Percentiles rank a stretch among this genome's conserved stretches.
Evolutionary conservation across 2,329 filamentous ascomycete species (phyloP).

Genomic region (Atkinsonella hypoxylon): DNA sequence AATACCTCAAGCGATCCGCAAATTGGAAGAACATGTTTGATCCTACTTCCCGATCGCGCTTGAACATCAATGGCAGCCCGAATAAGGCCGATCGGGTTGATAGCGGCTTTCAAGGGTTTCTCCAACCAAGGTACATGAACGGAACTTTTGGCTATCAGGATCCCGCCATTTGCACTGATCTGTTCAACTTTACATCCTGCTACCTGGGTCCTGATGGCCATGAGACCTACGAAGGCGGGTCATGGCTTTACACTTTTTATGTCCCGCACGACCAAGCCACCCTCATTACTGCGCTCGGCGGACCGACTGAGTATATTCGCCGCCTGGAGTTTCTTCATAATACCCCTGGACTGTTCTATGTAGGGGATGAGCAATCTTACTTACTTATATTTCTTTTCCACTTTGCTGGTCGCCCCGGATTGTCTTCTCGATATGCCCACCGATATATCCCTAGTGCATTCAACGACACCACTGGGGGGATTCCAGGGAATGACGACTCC

Average conservation of each 20-base stretch:
- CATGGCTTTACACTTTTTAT: conserved; percentile 61
- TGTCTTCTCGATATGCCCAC: conserved; percentile 42
- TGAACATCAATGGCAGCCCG: conserved; percentile 4
- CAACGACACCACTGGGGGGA: conserved; percentile 49
- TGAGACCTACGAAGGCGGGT: conserved; percentile 54
- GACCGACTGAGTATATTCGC: conserved; percentile 40
- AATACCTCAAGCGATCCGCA: conserved; percentile 47
- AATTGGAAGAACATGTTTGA: conserved; percentile 63
- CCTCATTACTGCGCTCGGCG: conserved; percentile 45
- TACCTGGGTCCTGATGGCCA: conserved; percentile 16
- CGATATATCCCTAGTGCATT: conserved; percentile 57
- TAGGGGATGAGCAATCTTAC: conserved; percentile 50
- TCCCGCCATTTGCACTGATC: conserved; percentile 29
- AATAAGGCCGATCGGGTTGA: not conserved
- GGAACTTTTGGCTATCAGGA: conserved; percentile 57
- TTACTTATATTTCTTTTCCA: conserved; percentile 46
- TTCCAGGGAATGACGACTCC: conserved; percentile 41
- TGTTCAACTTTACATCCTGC: conserved; percentile 33
- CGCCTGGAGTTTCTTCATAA: conserved; percentile 55
- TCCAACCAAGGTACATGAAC: conserved; percentile 56
- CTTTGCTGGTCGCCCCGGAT: conserved; percentile 52
- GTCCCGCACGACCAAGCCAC: conserved; percentile 34
- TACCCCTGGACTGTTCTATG: conserved; percentile 49
- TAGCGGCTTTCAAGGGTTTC: conserved; percentile 40
- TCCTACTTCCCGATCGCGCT: conserved; percentile 10